phyloP scores from a whole-genome alignment of 768 basidiomycete genomes.

The Boletellus ananas region DNA sequence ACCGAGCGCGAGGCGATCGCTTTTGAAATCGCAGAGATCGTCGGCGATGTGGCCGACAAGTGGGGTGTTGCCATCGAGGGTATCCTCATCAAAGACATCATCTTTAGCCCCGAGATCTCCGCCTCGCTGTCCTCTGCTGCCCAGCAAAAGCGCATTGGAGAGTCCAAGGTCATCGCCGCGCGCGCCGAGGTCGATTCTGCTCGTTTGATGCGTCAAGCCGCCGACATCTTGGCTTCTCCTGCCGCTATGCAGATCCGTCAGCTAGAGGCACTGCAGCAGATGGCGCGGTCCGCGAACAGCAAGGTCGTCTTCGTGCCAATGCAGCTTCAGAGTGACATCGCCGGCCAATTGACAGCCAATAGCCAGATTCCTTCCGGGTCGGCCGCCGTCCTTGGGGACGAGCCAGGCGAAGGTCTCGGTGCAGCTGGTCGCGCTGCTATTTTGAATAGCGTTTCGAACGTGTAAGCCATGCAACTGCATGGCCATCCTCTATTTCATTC shows the following conservation, averaged over 20 bases:
- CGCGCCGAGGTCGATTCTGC: constrained; percentile 95
- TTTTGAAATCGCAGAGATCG: constrained; percentile 94
- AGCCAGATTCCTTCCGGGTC: constrained; percentile 24
- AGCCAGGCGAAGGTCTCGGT: constrained; percentile 22
- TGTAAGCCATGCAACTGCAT: constrained; percentile 13
- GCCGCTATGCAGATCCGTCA: constrained; percentile 99
- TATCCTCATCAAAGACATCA: constrained; percentile 92
- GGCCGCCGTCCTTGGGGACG: constrained; percentile 18
- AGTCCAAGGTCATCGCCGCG: constrained; percentile 94
- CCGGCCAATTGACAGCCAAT: constrained; percentile 39
- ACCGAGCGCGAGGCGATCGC: constrained; percentile 97
- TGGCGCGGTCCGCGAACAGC: constrained; percentile 84
- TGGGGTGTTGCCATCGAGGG: constrained; percentile 98
- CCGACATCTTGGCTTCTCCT: constrained; percentile 89
- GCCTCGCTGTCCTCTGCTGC: constrained; percentile 92
- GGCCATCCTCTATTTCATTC: neutral
- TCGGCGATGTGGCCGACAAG: constrained; percentile 86
- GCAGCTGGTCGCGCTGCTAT: constrained; percentile 25
- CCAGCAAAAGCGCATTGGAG: constrained; percentile 95
- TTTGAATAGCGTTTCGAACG: constrained; percentile 20
- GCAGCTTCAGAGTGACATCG: constrained; percentile 78
- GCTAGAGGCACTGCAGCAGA: constrained; percentile 91
- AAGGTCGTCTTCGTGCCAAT: constrained; percentile 96
- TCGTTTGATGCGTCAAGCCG: constrained; percentile 93
- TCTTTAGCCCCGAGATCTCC: constrained; percentile 87